Percentiles rank a stretch among this genome's conserved stretches.
These are phyloP conservation scores for Leucogyrophana mollusca DNA, from an alignment of 768 basidiomycete species.

Conservation along the genomic window DNA sequence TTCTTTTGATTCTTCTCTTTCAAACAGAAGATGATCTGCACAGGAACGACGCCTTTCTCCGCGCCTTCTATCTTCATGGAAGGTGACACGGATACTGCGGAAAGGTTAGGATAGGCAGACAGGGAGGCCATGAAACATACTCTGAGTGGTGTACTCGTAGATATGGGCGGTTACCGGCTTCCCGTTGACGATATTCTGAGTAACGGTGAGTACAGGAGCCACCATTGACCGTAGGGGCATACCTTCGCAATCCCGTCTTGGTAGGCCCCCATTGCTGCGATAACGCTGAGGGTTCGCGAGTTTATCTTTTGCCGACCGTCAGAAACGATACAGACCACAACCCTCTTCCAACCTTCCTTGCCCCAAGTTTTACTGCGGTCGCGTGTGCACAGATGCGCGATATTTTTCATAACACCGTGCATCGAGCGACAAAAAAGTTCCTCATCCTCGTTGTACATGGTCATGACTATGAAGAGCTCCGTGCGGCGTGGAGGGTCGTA, in stretches of 20 bases:
- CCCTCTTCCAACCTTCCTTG: slow-evolving; percentile 97
- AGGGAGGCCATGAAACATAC: slow-evolving; percentile 38
- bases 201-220: slow-evolving; percentile 4
- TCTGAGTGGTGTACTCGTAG: slow-evolving; percentile 92
- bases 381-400: slow-evolving; percentile 84
- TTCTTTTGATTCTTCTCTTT: slow-evolving; percentile 96
- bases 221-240: slow-evolving; percentile 11
- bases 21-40: slow-evolving; percentile 90
- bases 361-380: slow-evolving; percentile 94
- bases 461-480: slow-evolving; percentile 96
- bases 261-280: slow-evolving; percentile 93
- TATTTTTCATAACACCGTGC: slow-evolving; percentile 95
- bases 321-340: slow-evolving; percentile 89
- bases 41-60: slow-evolving; percentile 79
- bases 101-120: not conserved
- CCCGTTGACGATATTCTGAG: slow-evolving; percentile 71
- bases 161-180: slow-evolving; percentile 87
- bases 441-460: slow-evolving; percentile 97
- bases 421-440: slow-evolving; percentile 89
- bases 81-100: slow-evolving; percentile 74
- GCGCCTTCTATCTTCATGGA: slow-evolving; percentile 79
- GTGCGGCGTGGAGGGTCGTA: slow-evolving; percentile 90
- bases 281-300: slow-evolving; percentile 75
- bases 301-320: slow-evolving; percentile 88
- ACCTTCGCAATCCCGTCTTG: slow-evolving; percentile 93